phyloP scores from a whole-genome alignment of 148 eudicot genomes.

The Cornus controversa region DNA sequence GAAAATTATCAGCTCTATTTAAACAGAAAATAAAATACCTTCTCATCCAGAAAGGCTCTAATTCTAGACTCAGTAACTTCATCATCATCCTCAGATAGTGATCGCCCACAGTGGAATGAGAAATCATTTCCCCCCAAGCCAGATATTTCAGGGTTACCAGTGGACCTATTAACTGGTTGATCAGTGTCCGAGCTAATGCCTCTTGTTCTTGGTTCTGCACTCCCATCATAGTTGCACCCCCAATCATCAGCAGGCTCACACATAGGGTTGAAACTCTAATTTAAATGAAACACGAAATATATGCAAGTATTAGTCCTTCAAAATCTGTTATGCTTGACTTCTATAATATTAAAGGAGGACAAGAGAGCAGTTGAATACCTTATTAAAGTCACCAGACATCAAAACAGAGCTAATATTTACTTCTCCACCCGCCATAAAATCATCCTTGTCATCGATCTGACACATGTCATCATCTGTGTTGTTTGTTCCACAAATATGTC shows the following conservation, averaged over 20 bases:
- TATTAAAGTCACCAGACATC: slow-evolving; percentile 18
- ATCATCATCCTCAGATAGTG: slow-evolving; percentile 42
- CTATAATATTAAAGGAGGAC: not conserved
- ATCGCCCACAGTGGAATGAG: slow-evolving; percentile 32
- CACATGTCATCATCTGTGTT: slow-evolving; percentile 44
- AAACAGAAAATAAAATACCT: slow-evolving; percentile 23
- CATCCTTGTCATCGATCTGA: slow-evolving; percentile 44
- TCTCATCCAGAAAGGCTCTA: slow-evolving; percentile 43
- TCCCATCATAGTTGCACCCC: slow-evolving; percentile 30
- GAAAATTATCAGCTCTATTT: not conserved
- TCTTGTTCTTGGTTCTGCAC: slow-evolving; percentile 22
- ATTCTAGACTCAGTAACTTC: slow-evolving; percentile 42
- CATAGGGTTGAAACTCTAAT: slow-evolving; percentile 46
- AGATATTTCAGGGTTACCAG: slow-evolving; percentile 8
- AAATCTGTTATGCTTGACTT: not conserved
- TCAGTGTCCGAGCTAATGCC: slow-evolving; percentile 2
- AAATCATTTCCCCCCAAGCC: slow-evolving; percentile 15
- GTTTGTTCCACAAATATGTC: slow-evolving; percentile 20
- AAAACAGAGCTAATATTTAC: slow-evolving; percentile 12
- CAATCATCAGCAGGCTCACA: slow-evolving; percentile 43
- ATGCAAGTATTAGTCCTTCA: not conserved
- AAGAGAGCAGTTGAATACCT: slow-evolving; percentile 18
- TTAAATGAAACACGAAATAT: not conserved
- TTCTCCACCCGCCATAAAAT: slow-evolving; percentile 19
- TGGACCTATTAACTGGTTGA: slow-evolving; percentile 8